Evolutionary conservation across 2,329 filamentous ascomycete species (phyloP).

Genomic region (Trichoderma cornu-damae): DNA sequence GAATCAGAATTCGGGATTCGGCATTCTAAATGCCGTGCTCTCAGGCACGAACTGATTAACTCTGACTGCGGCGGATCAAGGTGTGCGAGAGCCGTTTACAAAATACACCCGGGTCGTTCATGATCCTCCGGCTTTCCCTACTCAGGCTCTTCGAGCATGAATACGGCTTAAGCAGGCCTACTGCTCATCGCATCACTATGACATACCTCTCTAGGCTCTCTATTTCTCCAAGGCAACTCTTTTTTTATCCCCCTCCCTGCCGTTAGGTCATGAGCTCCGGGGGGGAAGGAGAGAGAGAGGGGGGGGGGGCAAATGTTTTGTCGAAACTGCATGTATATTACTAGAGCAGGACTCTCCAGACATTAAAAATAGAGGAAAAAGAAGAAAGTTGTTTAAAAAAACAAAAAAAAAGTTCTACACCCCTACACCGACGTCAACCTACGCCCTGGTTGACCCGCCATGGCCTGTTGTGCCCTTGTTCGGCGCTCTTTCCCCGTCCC

Average conservation of each 20-base stretch:
- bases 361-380: not conserved
- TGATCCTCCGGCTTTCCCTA: not conserved
- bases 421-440: conserved; percentile 13
- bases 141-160: not conserved
- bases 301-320: no score
- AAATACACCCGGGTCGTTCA: not conserved
- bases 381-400: not conserved
- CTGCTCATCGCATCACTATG: not conserved
- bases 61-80: not conserved
- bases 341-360: conserved; percentile 1
- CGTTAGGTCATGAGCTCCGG: not conserved
- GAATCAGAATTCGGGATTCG: not conserved
- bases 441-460: conserved; percentile 5
- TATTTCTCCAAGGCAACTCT: not conserved
- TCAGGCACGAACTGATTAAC: not conserved
- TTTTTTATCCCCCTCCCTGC: not conserved
- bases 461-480: not conserved
- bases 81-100: not conserved
- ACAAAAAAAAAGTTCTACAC: not conserved
- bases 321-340: not conserved
- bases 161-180: not conserved
- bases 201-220: not conserved
- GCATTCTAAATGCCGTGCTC: not conserved
- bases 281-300: no score
- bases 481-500: conserved; percentile 14